phyloP scores from a whole-genome alignment of 805 yeast species.

The Priceomyces fermenticarens region DNA sequence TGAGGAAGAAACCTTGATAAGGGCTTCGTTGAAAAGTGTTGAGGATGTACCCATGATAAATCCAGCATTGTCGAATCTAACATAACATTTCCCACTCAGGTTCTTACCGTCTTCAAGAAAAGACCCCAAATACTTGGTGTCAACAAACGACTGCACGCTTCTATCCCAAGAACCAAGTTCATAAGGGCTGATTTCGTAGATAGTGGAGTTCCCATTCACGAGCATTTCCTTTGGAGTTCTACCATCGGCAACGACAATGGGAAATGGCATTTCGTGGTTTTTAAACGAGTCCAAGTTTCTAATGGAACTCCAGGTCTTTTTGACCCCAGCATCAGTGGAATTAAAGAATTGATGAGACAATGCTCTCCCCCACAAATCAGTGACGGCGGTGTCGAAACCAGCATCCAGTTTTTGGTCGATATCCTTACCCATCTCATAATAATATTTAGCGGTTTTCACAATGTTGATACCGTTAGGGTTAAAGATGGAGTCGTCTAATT shows the following conservation, averaged over 20 bases:
- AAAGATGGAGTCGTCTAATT: conserved; percentile 57
- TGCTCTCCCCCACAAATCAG: conserved; percentile 41
- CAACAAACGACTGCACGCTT: conserved; percentile 26
- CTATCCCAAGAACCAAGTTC: conserved; percentile 46
- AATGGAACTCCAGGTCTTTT: conserved; percentile 30
- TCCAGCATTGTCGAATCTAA: conserved; percentile 37
- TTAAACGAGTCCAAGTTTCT: conserved; percentile 20
- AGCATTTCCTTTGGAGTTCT: conserved; percentile 60
- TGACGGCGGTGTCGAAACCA: conserved; percentile 31
- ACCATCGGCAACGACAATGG: conserved; percentile 48
- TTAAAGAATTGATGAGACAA: conserved; percentile 31
- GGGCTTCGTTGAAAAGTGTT: conserved; percentile 33
- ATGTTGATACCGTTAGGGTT: conserved; percentile 63
- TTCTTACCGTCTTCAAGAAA: conserved; percentile 18
- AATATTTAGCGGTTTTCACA: conserved; percentile 48
- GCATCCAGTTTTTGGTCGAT: conserved; percentile 27
- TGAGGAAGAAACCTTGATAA: conserved; percentile 20
- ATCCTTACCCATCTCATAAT: conserved; percentile 29
- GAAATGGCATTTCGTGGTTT: conserved; percentile 36
- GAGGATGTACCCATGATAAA: conserved; percentile 41
- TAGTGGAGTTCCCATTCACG: conserved; percentile 65
- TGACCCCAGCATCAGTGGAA: conserved; percentile 22
- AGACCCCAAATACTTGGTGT: conserved; percentile 30
- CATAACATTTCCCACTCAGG: conserved; percentile 18
- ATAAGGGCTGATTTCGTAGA: conserved; percentile 36